phyloP scores from a whole-genome alignment of 1,139 yeast species.

The Magnusiomyces sp. region DNA sequence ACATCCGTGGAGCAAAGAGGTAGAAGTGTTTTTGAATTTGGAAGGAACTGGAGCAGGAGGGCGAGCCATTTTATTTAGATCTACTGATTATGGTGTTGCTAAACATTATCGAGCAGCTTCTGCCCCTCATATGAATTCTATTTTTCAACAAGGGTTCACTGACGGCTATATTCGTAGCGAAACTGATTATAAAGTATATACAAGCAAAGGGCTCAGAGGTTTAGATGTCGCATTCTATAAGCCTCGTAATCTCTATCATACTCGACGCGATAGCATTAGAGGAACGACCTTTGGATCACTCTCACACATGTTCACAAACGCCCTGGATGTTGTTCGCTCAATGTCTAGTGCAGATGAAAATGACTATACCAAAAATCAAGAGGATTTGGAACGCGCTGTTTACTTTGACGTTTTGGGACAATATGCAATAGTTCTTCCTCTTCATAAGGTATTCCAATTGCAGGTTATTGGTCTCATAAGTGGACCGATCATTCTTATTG shows the following conservation, averaged over 20 bases:
- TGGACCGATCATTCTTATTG: constrained; percentile 47
- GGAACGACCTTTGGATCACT: constrained; percentile 57
- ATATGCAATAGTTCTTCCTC: constrained; percentile 46
- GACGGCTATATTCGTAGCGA: constrained; percentile 66
- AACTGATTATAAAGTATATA: constrained; percentile 76
- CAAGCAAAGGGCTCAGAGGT: constrained; percentile 64
- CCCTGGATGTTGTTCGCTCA: constrained; percentile 49
- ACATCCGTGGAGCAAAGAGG: constrained; percentile 65
- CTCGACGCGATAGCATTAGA: constrained; percentile 59
- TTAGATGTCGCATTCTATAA: constrained; percentile 67
- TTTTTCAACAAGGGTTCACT: constrained; percentile 77
- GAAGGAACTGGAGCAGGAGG: constrained; percentile 99
- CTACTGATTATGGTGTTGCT: constrained; percentile 70
- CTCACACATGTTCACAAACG: constrained; percentile 73
- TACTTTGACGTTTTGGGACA: constrained; percentile 55
- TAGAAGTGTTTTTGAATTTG: constrained; percentile 64
- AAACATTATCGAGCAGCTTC: constrained; percentile 42
- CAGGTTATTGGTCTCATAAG: constrained; percentile 45
- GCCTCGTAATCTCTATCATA: constrained; percentile 80
- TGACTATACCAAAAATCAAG: constrained; percentile 22
- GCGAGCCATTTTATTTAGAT: constrained; percentile 71
- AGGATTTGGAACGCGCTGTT: constrained; percentile 38
- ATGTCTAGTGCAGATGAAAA: constrained; percentile 38
- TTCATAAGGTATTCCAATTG: constrained; percentile 38
- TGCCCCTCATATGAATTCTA: constrained; percentile 67